Evolutionary conservation across 352 stramenopile species (phyloP).

Genomic region (Phytopythium oedochilum): DNA sequence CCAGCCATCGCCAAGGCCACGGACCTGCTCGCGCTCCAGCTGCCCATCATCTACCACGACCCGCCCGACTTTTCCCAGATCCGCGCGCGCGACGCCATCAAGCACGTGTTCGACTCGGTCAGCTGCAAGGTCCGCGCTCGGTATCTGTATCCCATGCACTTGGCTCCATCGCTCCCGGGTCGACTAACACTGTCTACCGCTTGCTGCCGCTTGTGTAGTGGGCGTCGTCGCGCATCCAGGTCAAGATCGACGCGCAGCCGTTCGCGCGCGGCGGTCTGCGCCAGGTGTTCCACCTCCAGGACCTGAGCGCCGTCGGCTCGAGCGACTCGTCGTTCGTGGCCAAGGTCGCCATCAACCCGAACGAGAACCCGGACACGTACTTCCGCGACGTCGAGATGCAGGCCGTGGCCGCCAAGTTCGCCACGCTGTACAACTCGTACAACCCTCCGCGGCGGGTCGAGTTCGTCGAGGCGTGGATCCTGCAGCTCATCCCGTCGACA

Average conservation of each 20-base stretch:
- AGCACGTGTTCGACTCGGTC: slow-evolving; percentile 74
- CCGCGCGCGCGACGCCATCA: slow-evolving; percentile 66
- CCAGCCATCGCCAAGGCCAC: slow-evolving; percentile 58
- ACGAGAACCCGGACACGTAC: slow-evolving; percentile 80
- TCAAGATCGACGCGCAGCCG: slow-evolving; percentile 66
- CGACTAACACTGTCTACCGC: no score
- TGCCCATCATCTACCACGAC: slow-evolving; percentile 57
- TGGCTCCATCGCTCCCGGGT: no score
- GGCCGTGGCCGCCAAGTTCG: slow-evolving; percentile 74
- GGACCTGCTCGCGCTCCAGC: slow-evolving; percentile 40
- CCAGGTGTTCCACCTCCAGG: slow-evolving; percentile 70
- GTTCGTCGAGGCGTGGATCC: slow-evolving; percentile 72
- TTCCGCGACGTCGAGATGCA: slow-evolving; percentile 87
- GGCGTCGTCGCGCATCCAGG: slow-evolving; percentile 62
- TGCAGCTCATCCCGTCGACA: slow-evolving; percentile 49
- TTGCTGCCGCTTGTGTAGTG: slow-evolving; percentile 21
- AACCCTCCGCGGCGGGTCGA: slow-evolving; percentile 70
- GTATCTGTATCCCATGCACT: no score
- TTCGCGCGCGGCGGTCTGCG: slow-evolving; percentile 58
- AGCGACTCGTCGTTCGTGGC: slow-evolving; percentile 43
- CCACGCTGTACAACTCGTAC: slow-evolving; percentile 78
- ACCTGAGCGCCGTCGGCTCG: slow-evolving; percentile 25
- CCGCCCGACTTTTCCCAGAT: slow-evolving; percentile 60
- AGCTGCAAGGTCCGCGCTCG: slow-evolving; percentile 61
- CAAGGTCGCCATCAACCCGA: slow-evolving; percentile 74